Base-by-base conservation (phyloP, 106 monocot species). In the Allium fistulosum region DNA sequence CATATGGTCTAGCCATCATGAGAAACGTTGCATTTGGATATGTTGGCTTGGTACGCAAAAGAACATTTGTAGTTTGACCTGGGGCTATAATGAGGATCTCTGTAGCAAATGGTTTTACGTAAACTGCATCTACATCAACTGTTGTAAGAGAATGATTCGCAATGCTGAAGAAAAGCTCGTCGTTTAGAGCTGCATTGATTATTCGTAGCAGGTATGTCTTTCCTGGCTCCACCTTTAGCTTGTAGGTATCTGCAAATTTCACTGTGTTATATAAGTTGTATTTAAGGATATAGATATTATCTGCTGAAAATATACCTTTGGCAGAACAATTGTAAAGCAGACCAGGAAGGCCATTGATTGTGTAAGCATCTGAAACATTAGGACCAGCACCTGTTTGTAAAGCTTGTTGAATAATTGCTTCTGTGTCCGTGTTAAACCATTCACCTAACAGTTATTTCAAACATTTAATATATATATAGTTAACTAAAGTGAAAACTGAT, bases 141-240 rank as follows among this genome's bases (percentile, higher is more conserved):
- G 76, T 66, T 55, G 78, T 86, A 37, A 86, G 67, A 26, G 76
- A 51, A 57, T 86, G 85, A 73, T 82, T 76, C 55, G 82, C 85
- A 57, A 86, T 77, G 65, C 76, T 57, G 85, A 86, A 86, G 78
- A 86, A 86, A 72, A 82, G 79, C 61, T 86, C 85, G 17, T 78
- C 76, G 28, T 86, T 86, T 76, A 85, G 85, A 28, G 81, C 85
- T 48, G 78, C 78, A 72, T 85, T 85, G 75, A 81, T 76, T 18
- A 85, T 51, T 1, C 85, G 75, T 61, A 85, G 82, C 14, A 85
- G 68, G 73, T 85, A 85, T 7, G 77, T 78, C 48, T 72, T 74
- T 10, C 81, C 78, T 9, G 81, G 76, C 57, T 79, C 70, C 71
- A 82, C 85, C 72, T 73, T 85, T 22, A 82, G 75, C 61, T 81